Evolutionary conservation across 805 yeast species (phyloP).

Genomic region (Ogataea haglerorum): DNA sequence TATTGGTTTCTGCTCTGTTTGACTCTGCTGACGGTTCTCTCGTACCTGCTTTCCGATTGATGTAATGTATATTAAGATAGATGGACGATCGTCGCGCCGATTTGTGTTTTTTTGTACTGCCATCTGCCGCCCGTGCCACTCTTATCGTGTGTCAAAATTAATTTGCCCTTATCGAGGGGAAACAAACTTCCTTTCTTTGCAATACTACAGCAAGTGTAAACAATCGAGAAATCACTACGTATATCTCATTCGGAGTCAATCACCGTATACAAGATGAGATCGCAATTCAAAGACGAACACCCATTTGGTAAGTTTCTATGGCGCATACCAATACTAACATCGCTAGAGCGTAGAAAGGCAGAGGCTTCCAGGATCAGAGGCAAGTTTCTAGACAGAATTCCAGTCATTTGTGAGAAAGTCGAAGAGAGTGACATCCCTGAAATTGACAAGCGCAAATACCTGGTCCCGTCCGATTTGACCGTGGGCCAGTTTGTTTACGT

Average conservation of each 20-base stretch:
- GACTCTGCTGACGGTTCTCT: neutral
- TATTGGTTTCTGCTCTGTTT: neutral
- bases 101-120: conserved; percentile 5
- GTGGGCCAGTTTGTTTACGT: conserved; percentile 99
- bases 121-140: conserved; percentile 14
- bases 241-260: conserved; percentile 2
- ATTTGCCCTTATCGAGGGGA: conserved; percentile 16
- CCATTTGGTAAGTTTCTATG: conserved; percentile 68
- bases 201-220: conserved; percentile 1
- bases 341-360: conserved; percentile 78
- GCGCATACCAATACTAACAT: conserved; percentile 4
- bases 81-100: conserved; percentile 17
- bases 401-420: conserved; percentile 95
- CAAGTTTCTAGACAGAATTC: conserved; percentile 88
- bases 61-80: conserved; percentile 6
- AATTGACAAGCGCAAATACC: conserved; percentile 94
- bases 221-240: conserved; percentile 2
- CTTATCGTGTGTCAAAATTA: conserved; percentile 17
- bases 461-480: conserved; percentile 93
- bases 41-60: conserved; percentile 14
- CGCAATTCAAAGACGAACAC: conserved; percentile 92
- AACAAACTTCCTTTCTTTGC: conserved; percentile 6
- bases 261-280: conserved; percentile 54
- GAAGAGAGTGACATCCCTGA: conserved; percentile 95
- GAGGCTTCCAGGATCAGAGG: conserved; percentile 89